These are phyloP conservation scores for Neofusicoccum sp. DNA, from an alignment of 2,329 filamentous ascomycete species.

Conservation along the genomic window DNA sequence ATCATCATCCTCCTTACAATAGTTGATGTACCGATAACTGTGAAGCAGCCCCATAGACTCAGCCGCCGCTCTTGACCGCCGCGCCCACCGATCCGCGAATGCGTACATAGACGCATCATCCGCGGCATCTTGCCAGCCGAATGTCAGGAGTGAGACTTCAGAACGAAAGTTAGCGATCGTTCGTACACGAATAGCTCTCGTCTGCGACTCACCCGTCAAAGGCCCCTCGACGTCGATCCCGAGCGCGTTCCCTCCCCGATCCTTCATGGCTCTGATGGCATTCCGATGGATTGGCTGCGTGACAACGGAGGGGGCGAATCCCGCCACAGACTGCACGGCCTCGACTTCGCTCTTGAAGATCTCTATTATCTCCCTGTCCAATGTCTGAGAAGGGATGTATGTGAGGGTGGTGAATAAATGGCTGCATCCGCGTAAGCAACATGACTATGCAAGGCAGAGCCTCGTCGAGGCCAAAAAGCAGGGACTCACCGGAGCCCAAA, in stretches of 20 bases:
- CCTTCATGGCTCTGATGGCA: not conserved
- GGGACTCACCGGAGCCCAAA: not conserved
- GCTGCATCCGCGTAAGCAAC: not conserved
- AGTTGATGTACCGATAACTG: constrained; percentile 11
- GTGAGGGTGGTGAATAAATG: not conserved
- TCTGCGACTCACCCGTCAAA: not conserved
- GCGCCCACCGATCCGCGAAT: not conserved
- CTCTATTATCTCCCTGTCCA: not conserved
- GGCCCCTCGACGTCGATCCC: not conserved
- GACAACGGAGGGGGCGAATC: not conserved
- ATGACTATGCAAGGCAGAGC: not conserved
- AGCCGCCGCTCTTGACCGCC: not conserved
- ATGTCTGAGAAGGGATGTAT: not conserved
- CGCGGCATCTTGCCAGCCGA: not conserved
- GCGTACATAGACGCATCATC: not conserved
- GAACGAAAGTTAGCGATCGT: not conserved
- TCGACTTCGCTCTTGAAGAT: not conserved
- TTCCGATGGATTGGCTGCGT: not conserved
- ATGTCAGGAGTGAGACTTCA: not conserved
- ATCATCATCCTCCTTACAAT: constrained; percentile 19
- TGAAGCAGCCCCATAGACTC: not conserved
- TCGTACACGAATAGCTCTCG: not conserved
- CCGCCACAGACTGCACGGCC: not conserved
- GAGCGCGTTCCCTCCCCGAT: not conserved
- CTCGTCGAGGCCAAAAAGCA: not conserved